Percentiles rank a stretch among this genome's conserved stretches.
These are phyloP conservation scores for Gossypium anomalum DNA, from an alignment of 345 rosid genomes.

Conservation along the genomic window DNA sequence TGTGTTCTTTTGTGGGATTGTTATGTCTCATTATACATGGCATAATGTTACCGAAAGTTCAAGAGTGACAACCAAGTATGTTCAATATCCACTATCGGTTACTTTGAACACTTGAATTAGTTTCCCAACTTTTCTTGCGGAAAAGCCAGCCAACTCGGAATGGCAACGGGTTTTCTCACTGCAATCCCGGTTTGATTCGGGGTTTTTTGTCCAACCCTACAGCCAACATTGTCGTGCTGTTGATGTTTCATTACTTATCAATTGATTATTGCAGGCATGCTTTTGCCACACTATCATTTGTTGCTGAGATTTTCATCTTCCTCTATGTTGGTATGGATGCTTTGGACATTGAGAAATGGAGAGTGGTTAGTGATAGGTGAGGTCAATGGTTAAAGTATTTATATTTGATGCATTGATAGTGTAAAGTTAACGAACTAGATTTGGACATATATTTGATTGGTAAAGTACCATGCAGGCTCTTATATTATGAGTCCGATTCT, in stretches of 20 bases:
- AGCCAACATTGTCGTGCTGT: not conserved
- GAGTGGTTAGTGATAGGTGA: conserved; percentile 70
- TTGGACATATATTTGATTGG: too few species aligned
- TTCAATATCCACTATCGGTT: not conserved
- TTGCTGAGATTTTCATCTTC: conserved; percentile 92
- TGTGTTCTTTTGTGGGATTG: conserved; percentile 93
- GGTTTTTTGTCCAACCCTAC: too few species aligned
- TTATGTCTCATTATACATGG: conserved; percentile 99
- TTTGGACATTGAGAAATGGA: conserved; percentile 91
- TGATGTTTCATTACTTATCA: conserved; percentile 12
- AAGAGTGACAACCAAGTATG: conserved; percentile 87
- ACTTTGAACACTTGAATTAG: conserved; percentile 6
- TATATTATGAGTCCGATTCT: too few species aligned
- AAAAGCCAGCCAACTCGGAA: not conserved
- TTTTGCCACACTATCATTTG: conserved; percentile 83
- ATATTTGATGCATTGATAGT: too few species aligned
- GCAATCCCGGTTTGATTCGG: too few species aligned
- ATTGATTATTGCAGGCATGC: conserved; percentile 55
- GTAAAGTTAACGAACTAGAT: too few species aligned
- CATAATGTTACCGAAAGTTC: conserved; percentile 89
- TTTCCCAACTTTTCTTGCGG: not conserved
- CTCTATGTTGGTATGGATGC: conserved; percentile 99
- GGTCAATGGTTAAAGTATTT: conserved; percentile 4
- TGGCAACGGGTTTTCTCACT: too few species aligned
- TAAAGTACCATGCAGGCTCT: too few species aligned